These are phyloP conservation scores for Russula sp. DNA, from an alignment of 768 basidiomycete species.

Conservation along the genomic window DNA sequence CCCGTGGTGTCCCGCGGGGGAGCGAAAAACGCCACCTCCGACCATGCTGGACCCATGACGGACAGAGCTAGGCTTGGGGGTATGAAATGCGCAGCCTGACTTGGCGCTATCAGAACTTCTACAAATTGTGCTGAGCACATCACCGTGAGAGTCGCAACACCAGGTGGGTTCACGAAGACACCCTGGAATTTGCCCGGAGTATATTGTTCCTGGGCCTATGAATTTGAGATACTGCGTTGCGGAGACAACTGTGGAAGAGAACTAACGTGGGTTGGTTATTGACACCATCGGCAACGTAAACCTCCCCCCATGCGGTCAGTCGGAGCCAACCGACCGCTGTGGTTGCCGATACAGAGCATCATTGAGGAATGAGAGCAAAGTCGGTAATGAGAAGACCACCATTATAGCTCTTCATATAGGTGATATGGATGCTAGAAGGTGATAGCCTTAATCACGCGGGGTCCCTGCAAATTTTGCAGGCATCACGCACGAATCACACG, in stretches of 20 bases:
- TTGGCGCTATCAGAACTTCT: neutral
- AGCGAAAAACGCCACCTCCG: neutral
- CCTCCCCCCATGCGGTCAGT: neutral
- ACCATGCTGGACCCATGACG: neutral
- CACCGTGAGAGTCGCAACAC: neutral
- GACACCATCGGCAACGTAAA: conserved; percentile 30
- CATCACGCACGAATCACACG: conserved; percentile 12
- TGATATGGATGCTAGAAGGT: neutral
- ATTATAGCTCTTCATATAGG: neutral
- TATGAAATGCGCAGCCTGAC: neutral
- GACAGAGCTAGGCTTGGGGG: neutral
- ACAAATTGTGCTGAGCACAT: neutral
- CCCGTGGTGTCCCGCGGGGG: neutral
- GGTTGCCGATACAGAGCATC: neutral
- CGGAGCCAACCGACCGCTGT: neutral
- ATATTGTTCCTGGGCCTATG: neutral
- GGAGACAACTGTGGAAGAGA: neutral
- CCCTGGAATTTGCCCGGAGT: neutral
- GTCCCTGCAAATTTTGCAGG: neutral
- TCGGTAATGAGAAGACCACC: neutral
- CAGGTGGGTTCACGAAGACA: neutral
- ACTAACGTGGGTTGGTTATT: neutral
- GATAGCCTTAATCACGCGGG: neutral
- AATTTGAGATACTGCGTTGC: neutral
- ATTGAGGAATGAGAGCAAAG: neutral